Percentiles rank a stretch among this genome's conserved stretches.
These are phyloP conservation scores for Maudiozyma saulgeensis DNA, from an alignment of 805 yeast species.

Conservation along the genomic window DNA sequence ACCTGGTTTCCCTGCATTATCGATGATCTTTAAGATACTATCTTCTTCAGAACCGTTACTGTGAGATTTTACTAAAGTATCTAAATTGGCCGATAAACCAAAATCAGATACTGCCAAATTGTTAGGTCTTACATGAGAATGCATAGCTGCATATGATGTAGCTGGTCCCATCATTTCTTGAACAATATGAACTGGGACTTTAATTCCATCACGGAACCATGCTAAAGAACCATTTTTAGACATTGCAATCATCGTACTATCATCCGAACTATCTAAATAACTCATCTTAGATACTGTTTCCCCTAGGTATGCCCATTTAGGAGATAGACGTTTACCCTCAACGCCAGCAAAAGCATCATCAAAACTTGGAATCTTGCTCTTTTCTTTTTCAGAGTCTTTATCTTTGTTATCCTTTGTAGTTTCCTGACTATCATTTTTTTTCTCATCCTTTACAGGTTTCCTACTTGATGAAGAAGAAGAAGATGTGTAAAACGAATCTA, in stretches of 20 bases:
- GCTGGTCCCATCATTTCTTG: slow-evolving; percentile 28
- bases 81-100: slow-evolving; percentile 20
- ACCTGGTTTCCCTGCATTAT: slow-evolving; percentile 27
- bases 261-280: slow-evolving; percentile 29
- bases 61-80: slow-evolving; percentile 26
- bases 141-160: slow-evolving; percentile 24
- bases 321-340: slow-evolving; percentile 12
- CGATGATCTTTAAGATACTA: slow-evolving; percentile 24
- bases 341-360: slow-evolving; percentile 62
- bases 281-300: slow-evolving; percentile 23
- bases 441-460: background rate
- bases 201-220: slow-evolving; percentile 26
- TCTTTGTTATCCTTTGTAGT: slow-evolving; percentile 1
- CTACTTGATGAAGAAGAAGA: background rate
- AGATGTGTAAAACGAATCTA: slow-evolving; percentile 15
- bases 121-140: slow-evolving; percentile 18
- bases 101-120: slow-evolving; percentile 22
- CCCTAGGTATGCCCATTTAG: slow-evolving; percentile 26
- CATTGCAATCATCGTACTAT: slow-evolving; percentile 29
- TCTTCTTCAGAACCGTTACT: slow-evolving; percentile 21
- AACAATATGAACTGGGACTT: slow-evolving; percentile 26
- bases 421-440: background rate
- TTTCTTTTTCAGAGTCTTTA: slow-evolving; percentile 1
- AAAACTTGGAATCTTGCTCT: slow-evolving; percentile 42
- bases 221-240: slow-evolving; percentile 27